phyloP scores from a whole-genome alignment of 345 rosid species.

The Rhodomyrtus tomentosa region DNA sequence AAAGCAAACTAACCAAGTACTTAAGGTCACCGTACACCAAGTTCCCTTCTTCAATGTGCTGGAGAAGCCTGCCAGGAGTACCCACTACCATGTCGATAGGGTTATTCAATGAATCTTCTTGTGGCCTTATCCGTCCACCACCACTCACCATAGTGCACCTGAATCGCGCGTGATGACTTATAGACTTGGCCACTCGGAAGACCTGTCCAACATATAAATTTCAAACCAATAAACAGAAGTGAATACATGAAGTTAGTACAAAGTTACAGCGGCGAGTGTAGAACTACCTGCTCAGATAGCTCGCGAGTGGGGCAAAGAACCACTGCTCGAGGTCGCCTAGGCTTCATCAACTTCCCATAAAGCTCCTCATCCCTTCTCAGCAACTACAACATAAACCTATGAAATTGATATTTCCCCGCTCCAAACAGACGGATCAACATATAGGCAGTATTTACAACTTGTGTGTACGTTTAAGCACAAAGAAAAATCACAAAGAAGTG shows the following conservation, averaged over 20 bases:
- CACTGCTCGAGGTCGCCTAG: conserved; percentile 85
- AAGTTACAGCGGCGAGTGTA: not conserved
- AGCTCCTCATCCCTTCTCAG: conserved; percentile 71
- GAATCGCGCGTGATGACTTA: conserved; percentile 89
- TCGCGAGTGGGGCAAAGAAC: conserved; percentile 93
- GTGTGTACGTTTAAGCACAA: not conserved
- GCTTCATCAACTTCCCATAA: conserved; percentile 59
- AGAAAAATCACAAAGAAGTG: not conserved
- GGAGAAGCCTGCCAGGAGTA: conserved; percentile 95
- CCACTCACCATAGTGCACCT: conserved; percentile 89
- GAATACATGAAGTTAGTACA: not conserved
- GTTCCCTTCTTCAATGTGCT: conserved; percentile 85
- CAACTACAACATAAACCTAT: conserved; percentile 27
- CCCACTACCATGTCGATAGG: conserved; percentile 93
- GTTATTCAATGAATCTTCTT: conserved; percentile 70
- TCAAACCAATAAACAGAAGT: not conserved
- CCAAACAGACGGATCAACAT: not conserved
- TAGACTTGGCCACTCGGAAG: conserved; percentile 79
- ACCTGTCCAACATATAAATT: conserved; percentile 31
- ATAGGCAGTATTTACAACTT: not conserved
- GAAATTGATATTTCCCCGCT: not conserved
- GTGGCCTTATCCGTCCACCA: conserved; percentile 79
- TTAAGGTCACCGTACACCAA: conserved; percentile 93
- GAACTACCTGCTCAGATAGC: conserved; percentile 82
- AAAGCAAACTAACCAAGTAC: conserved; percentile 35